Conservation (phyloP, 2,329 filamentous ascomycete species). For the Dactylella cylindrospora region DNA sequence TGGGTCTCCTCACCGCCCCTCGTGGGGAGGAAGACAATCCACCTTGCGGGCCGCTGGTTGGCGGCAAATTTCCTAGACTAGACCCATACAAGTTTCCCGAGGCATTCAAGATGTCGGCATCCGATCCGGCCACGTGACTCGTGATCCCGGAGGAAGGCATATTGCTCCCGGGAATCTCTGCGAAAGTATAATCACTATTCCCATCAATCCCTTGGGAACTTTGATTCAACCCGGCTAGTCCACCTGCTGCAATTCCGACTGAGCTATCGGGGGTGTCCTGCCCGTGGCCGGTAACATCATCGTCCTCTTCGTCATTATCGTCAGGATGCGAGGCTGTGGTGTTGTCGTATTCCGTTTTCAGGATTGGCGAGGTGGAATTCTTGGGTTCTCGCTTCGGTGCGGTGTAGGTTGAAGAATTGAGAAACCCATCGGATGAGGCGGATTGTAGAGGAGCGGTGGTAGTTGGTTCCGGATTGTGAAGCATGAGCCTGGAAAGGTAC, state of each 20-base stretch:
- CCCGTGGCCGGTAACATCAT: background rate
- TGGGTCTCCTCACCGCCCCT: slow-evolving; percentile 14
- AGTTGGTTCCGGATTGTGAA: slow-evolving; percentile 69
- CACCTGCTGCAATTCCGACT: slow-evolving; percentile 5
- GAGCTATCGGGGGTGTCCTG: slow-evolving; percentile 32
- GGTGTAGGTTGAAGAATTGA: background rate
- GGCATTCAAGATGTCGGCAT: slow-evolving; percentile 25
- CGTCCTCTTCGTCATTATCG: slow-evolving; percentile 19
- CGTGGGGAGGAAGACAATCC: slow-evolving; percentile 13
- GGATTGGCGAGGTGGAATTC: slow-evolving; percentile 7
- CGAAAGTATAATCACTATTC: slow-evolving; percentile 28
- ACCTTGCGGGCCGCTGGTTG: background rate
- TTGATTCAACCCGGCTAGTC: background rate
- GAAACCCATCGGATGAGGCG: background rate
- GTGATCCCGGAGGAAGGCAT: background rate
- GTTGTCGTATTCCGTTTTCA: slow-evolving; percentile 39
- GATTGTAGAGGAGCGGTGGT: background rate
- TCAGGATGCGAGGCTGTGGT: slow-evolving; percentile 19
- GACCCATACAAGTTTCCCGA: slow-evolving; percentile 20
- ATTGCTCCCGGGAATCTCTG: background rate
- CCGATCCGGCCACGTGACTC: background rate
- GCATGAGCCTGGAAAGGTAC: slow-evolving; percentile 61
- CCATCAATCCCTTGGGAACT: slow-evolving; percentile 6
- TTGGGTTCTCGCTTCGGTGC: slow-evolving; percentile 15
- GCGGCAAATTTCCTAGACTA: slow-evolving; percentile 3